Evolutionary conservation across 2,329 filamentous ascomycete species (phyloP).

Genomic region (Macroventuria anomochaeta): DNA sequence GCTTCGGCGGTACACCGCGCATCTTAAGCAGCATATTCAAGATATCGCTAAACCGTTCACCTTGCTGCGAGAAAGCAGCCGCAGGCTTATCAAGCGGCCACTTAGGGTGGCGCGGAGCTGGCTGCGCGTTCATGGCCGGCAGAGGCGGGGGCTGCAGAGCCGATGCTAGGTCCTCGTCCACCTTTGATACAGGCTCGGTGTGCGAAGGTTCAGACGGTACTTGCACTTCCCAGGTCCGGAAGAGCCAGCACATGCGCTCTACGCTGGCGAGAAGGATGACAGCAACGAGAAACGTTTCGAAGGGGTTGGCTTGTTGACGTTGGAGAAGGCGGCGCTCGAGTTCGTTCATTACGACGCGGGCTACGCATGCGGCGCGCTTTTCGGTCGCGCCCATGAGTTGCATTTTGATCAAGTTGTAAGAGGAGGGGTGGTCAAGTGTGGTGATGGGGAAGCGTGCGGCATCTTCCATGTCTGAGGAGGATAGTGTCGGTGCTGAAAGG

Average conservation of each 20-base stretch:
- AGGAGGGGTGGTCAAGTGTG: slow-evolving; percentile 46
- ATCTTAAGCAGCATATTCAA: slow-evolving; percentile 65
- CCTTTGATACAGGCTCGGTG: background rate
- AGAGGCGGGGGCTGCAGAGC: slow-evolving; percentile 30
- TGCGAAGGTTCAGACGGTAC: background rate
- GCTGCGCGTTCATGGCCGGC: slow-evolving; percentile 8
- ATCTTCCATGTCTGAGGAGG: slow-evolving; percentile 39
- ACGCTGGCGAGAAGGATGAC: slow-evolving; percentile 66
- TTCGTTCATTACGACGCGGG: slow-evolving; percentile 64
- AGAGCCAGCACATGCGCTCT: slow-evolving; percentile 66
- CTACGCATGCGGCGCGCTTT: slow-evolving; percentile 59
- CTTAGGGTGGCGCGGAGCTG: slow-evolving; percentile 30
- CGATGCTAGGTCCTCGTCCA: slow-evolving; percentile 28
- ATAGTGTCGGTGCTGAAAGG: slow-evolving; percentile 41
- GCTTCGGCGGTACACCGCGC: slow-evolving; percentile 57
- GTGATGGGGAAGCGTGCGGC: slow-evolving; percentile 38
- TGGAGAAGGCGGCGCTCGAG: slow-evolving; percentile 66
- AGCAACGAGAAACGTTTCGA: slow-evolving; percentile 65
- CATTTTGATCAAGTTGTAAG: slow-evolving; percentile 58
- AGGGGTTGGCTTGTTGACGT: slow-evolving; percentile 62
- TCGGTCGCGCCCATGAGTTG: slow-evolving; percentile 64
- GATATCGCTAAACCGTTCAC: slow-evolving; percentile 64
- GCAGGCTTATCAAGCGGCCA: slow-evolving; percentile 64
- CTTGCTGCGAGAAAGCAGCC: slow-evolving; percentile 60
- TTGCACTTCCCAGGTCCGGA: slow-evolving; percentile 57